Percentiles rank a stretch among this genome's conserved stretches.
Conservation (phyloP, 2,329 filamentous ascomycete genomes). For the Cladophialophora bantiana region DNA sequence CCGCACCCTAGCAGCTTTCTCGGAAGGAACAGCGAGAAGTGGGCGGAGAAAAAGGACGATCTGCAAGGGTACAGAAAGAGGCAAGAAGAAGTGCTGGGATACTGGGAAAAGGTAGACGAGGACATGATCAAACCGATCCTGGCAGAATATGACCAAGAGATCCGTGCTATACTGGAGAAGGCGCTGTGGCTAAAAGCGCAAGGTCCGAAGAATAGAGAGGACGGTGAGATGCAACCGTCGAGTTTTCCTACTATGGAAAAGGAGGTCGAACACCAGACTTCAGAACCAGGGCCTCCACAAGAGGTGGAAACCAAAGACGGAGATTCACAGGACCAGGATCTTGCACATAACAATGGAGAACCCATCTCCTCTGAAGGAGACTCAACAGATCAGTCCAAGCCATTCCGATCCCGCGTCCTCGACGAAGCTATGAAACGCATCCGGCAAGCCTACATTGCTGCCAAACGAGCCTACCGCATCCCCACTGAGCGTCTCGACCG, state of each 20-base stretch:
- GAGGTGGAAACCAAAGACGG: not conserved
- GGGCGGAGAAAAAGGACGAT: slow-evolving; percentile 75
- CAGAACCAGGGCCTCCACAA: not conserved
- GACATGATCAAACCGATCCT: slow-evolving; percentile 76
- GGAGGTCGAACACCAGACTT: slow-evolving; percentile 30
- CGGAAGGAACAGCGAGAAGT: slow-evolving; percentile 80
- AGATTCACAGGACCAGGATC: not conserved
- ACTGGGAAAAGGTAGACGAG: slow-evolving; percentile 84
- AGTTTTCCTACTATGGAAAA: slow-evolving; percentile 1
- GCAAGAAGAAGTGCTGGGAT: slow-evolving; percentile 78
- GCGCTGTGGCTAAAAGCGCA: slow-evolving; percentile 49
- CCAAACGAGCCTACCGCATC: slow-evolving; percentile 86
- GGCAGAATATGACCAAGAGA: slow-evolving; percentile 51
- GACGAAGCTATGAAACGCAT: slow-evolving; percentile 74
- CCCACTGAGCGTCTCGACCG: slow-evolving; percentile 72
- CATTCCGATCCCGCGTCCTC: slow-evolving; percentile 52
- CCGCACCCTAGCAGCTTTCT: slow-evolving; percentile 88
- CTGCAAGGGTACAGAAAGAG: slow-evolving; percentile 71
- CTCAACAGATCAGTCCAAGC: slow-evolving; percentile 14
- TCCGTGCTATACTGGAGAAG: slow-evolving; percentile 48
- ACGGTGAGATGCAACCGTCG: not conserved
- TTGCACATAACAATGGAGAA: slow-evolving; percentile 22
- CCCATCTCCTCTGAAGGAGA: slow-evolving; percentile 14
- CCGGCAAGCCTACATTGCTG: slow-evolving; percentile 79
- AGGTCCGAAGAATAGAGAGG: not conserved